phyloP scores from a whole-genome alignment of 768 basidiomycete genomes.

The Cystofilobasidium macerans region DNA sequence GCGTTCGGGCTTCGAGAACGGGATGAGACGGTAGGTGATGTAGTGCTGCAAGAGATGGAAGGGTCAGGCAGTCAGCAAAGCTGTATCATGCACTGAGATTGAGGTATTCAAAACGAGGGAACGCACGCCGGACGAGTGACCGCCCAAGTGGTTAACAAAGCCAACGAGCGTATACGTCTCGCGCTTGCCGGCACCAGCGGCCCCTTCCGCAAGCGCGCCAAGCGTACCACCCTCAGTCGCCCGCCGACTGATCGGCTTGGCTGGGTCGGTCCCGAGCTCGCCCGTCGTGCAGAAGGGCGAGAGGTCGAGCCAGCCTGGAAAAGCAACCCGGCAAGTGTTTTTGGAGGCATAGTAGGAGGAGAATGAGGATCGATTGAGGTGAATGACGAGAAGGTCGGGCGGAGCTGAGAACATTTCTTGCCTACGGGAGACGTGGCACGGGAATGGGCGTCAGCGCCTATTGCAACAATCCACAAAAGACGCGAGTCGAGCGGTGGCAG shows the following conservation, averaged over 20 bases:
- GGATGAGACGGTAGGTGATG: constrained; percentile 77
- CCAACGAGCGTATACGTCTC: background rate
- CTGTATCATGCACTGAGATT: background rate
- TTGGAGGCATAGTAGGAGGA: constrained; percentile 65
- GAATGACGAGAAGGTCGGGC: constrained; percentile 72
- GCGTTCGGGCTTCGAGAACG: constrained; percentile 39
- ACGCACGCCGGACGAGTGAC: background rate
- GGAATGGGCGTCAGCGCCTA: constrained; percentile 1
- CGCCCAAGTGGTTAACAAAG: background rate
- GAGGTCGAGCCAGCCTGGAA: constrained; percentile 80
- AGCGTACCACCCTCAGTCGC: background rate
- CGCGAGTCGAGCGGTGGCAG: background rate
- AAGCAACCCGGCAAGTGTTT: constrained; percentile 68
- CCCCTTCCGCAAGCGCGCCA: background rate
- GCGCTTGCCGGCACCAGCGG: background rate
- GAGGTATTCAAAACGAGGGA: too few relatives aligned
- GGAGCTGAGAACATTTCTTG: constrained; percentile 47
- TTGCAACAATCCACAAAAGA: constrained; percentile 8
- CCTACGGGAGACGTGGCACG: constrained; percentile 9
- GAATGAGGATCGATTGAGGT: constrained; percentile 84
- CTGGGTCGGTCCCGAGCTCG: constrained; percentile 45
- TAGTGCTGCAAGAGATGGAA: constrained; percentile 49
- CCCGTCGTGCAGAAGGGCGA: constrained; percentile 78
- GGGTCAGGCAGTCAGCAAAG: background rate
- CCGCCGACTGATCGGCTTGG: too few relatives aligned